Evolutionary conservation across 371 early-diverging fungal species (phyloP).

Genomic region (Mortierella sp.): DNA sequence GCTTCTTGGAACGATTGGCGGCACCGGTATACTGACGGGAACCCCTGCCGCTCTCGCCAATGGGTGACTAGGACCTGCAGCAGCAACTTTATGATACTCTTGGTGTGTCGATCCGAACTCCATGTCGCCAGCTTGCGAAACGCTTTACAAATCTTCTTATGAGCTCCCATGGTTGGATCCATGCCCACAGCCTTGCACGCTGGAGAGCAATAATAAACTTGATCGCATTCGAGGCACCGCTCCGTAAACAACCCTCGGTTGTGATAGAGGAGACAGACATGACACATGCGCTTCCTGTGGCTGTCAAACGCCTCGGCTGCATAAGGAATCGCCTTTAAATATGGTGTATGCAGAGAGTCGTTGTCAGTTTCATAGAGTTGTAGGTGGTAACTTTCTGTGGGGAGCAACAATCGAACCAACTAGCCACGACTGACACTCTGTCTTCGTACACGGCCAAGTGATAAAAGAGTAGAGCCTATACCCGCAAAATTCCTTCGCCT

Average conservation of each 20-base stretch:
- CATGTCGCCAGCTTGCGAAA: conserved; percentile 46
- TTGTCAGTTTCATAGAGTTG: too few relatives aligned
- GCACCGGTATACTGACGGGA: conserved; percentile 24
- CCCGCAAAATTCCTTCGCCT: conserved; percentile 48
- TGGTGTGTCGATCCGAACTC: conserved; percentile 52
- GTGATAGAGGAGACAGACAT: conserved; percentile 49
- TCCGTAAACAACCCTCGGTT: conserved; percentile 29
- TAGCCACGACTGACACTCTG: too few relatives aligned
- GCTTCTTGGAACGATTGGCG: conserved; percentile 1
- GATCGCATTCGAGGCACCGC: conserved; percentile 50
- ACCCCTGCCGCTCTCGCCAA: conserved; percentile 47
- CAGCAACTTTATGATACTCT: conserved; percentile 51
- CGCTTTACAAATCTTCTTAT: conserved; percentile 31
- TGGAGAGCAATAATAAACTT: conserved; percentile 46
- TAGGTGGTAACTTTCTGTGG: too few relatives aligned
- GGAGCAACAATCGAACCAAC: background rate
- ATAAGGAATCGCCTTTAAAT: conserved; percentile 42
- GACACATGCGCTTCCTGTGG: conserved; percentile 52
- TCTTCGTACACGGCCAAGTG: too few relatives aligned
- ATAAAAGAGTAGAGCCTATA: conserved; percentile 9
- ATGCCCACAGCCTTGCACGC: conserved; percentile 41
- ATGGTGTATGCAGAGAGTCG: too few relatives aligned
- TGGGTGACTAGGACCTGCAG: conserved; percentile 43
- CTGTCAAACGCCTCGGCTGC: conserved; percentile 54
- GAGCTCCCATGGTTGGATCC: conserved; percentile 31